Percentiles rank a stretch among this genome's conserved stretches.
These are phyloP conservation scores for Kwoniella shivajii DNA, from an alignment of 1,284 basidiomycete genomes.

Conservation along the genomic window DNA sequence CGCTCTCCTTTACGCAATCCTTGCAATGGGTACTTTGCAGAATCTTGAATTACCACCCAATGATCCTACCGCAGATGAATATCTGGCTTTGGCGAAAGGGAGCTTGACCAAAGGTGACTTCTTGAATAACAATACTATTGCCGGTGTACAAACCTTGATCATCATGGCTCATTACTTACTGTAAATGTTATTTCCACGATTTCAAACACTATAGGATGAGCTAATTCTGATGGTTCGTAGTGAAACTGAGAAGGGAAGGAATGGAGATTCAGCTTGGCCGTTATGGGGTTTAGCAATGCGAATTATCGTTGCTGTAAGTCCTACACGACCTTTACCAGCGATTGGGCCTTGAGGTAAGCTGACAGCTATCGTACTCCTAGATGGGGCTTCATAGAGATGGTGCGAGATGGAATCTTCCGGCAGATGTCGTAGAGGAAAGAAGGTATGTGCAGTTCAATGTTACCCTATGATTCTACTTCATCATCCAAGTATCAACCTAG, in stretches of 20 bases:
- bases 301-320: slow-evolving; percentile 37
- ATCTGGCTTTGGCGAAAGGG: slow-evolving; percentile 31
- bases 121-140: slow-evolving; percentile 40
- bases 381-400: slow-evolving; percentile 52
- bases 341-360: neutral
- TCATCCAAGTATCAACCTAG: neutral
- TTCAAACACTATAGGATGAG: neutral
- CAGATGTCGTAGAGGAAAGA: slow-evolving; percentile 40
- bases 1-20: slow-evolving; percentile 39
- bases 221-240: neutral
- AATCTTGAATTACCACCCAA: slow-evolving; percentile 44
- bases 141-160: slow-evolving; percentile 37
- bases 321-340: neutral
- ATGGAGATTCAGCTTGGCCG: slow-evolving; percentile 46
- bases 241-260: slow-evolving; percentile 38
- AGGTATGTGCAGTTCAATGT: slow-evolving; percentile 9
- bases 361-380: slow-evolving; percentile 8
- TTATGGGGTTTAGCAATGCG: slow-evolving; percentile 46
- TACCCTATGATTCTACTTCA: neutral
- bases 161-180: slow-evolving; percentile 11
- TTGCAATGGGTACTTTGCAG: slow-evolving; percentile 46
- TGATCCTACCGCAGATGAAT: slow-evolving; percentile 39
- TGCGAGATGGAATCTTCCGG: slow-evolving; percentile 41
- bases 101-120: slow-evolving; percentile 46
- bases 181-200: neutral